Percentiles rank a stretch among this genome's conserved stretches.
These are phyloP conservation scores for Corylus heterophylla DNA, from an alignment of 306 rosid species.

Conservation along the genomic window DNA sequence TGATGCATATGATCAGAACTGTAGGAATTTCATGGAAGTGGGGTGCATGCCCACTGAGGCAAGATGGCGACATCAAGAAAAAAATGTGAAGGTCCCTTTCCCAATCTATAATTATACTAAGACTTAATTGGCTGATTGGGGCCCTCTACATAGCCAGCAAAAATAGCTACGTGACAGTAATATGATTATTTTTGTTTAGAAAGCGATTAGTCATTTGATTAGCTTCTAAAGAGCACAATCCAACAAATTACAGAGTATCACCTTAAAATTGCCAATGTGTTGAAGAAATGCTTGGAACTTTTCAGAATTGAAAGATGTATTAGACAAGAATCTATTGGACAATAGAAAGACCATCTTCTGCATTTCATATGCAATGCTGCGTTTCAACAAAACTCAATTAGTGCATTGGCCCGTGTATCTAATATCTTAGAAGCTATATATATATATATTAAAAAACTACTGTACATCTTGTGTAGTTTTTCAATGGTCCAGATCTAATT, in stretches of 20 bases:
- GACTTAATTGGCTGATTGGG: neutral
- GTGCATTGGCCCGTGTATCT: neutral
- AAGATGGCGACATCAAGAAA: conserved; percentile 35
- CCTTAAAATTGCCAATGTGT: neutral
- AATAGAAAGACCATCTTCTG: neutral
- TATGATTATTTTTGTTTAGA: neutral
- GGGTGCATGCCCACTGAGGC: conserved; percentile 26
- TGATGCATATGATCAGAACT: no score
- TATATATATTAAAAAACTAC: no score
- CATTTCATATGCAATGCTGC: neutral
- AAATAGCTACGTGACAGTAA: neutral
- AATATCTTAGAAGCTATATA: neutral
- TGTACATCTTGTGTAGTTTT: no score
- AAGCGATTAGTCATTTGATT: neutral
- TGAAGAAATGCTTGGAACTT: neutral
- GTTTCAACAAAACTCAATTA: no score
- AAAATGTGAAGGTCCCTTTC: neutral
- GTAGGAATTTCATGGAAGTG: conserved; percentile 21
- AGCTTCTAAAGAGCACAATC: neutral
- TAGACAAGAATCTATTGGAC: neutral
- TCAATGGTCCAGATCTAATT: no score
- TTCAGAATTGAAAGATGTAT: neutral
- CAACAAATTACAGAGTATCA: neutral
- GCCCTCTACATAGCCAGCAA: neutral
- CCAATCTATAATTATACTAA: neutral